Percentiles rank a stretch among this genome's conserved stretches.
Evolutionary conservation across 1,139 yeast genomes (phyloP).

Genomic region (Saccharomyces hybrid): DNA sequence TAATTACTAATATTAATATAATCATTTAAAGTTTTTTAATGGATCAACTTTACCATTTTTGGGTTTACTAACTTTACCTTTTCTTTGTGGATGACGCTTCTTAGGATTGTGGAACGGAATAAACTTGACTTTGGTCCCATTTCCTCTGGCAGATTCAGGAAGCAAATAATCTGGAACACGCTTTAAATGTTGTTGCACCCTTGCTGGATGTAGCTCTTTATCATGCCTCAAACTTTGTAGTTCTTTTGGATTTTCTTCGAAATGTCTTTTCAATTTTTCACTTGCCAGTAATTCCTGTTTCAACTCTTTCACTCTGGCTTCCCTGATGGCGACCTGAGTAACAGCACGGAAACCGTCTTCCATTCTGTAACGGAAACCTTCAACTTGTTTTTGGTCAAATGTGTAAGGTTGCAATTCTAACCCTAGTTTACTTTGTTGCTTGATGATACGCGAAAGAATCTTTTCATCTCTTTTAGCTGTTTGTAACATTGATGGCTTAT

Average conservation of each 20-base stretch:
- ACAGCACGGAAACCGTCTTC: slow-evolving; percentile 97
- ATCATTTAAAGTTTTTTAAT: slow-evolving; percentile 48
- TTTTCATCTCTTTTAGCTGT: slow-evolving; percentile 82
- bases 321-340: slow-evolving; percentile 81
- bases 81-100: slow-evolving; percentile 36
- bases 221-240: slow-evolving; percentile 84
- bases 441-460: slow-evolving; percentile 65
- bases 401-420: slow-evolving; percentile 74
- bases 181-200: slow-evolving; percentile 78
- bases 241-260: slow-evolving; percentile 98
- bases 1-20: not conserved
- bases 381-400: slow-evolving; percentile 87
- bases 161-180: slow-evolving; percentile 87
- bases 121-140: slow-evolving; percentile 57
- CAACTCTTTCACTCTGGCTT: slow-evolving; percentile 86
- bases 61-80: slow-evolving; percentile 38
- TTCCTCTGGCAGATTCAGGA: slow-evolving; percentile 68
- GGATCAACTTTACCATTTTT: slow-evolving; percentile 54
- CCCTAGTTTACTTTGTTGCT: slow-evolving; percentile 68
- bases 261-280: slow-evolving; percentile 86
- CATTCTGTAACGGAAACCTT: slow-evolving; percentile 92
- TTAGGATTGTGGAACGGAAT: slow-evolving; percentile 65
- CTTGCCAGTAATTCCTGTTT: slow-evolving; percentile 80
- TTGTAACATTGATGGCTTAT: slow-evolving; percentile 65
- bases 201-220: slow-evolving; percentile 73